phyloP scores from a whole-genome alignment of 2,329 filamentous ascomycete genomes.

The Phoma herbarum region DNA sequence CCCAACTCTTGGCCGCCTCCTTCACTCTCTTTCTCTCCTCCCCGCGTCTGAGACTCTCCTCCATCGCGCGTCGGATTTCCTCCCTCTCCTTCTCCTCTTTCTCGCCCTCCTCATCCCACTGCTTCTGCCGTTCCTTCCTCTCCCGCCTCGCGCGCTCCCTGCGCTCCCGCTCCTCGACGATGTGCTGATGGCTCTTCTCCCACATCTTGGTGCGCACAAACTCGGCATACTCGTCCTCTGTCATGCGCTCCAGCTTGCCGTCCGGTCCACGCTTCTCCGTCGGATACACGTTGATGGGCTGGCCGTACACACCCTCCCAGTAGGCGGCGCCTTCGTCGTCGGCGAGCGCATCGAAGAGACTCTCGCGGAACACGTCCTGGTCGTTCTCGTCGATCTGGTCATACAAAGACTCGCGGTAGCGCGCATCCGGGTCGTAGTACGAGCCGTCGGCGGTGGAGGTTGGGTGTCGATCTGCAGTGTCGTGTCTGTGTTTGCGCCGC shows the following conservation, averaged over 20 bases:
- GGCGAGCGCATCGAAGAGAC: conserved; percentile 94
- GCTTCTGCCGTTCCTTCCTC: conserved; percentile 51
- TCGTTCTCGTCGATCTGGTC: conserved; percentile 32
- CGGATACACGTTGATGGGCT: conserved; percentile 85
- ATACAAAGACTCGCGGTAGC: conserved; percentile 46
- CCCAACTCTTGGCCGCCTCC: conserved; percentile 69
- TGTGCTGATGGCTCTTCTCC: conserved; percentile 88
- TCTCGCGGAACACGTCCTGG: conserved; percentile 81
- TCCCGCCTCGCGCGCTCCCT: conserved; percentile 58
- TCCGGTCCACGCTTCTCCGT: conserved; percentile 62
- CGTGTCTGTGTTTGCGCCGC: conserved; percentile 32
- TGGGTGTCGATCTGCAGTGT: conserved; percentile 32
- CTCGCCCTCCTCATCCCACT: conserved; percentile 54
- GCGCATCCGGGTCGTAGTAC: conserved; percentile 44
- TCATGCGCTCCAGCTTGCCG: conserved; percentile 80
- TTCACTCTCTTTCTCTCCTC: conserved; percentile 68
- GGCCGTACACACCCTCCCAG: conserved; percentile 96
- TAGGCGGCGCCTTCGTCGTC: conserved; percentile 96
- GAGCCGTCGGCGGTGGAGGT: conserved; percentile 41
- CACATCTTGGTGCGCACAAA: conserved; percentile 92
- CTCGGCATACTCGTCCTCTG: conserved; percentile 87
- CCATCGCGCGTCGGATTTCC: conserved; percentile 69
- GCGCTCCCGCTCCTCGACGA: conserved; percentile 77
- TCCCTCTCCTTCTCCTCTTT: conserved; percentile 54
- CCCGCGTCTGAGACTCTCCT: conserved; percentile 72